phyloP scores from a whole-genome alignment of 2,329 filamentous ascomycete species.

The Pseudocercospora eumusae region DNA sequence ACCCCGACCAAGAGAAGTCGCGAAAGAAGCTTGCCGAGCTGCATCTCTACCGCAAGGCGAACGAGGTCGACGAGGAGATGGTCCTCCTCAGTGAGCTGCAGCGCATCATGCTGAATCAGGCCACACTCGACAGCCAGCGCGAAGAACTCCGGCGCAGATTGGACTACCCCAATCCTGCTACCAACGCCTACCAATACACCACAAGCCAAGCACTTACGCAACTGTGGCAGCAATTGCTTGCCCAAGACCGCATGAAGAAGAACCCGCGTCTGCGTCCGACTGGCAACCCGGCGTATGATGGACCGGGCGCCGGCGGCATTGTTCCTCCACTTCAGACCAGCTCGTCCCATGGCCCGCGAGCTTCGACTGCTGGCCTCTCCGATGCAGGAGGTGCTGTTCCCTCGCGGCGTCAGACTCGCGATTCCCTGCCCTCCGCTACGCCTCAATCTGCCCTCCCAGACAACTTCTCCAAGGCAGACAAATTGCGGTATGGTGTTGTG shows the following conservation, averaged over 20 bases:
- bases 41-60: slow-evolving; percentile 74
- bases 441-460: slow-evolving; percentile 42
- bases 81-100: slow-evolving; percentile 86
- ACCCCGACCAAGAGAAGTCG: slow-evolving; percentile 72
- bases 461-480: slow-evolving; percentile 72
- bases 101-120: slow-evolving; percentile 83
- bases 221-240: slow-evolving; percentile 78
- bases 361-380: slow-evolving; percentile 45
- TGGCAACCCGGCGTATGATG: slow-evolving; percentile 31
- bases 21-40: slow-evolving; percentile 84
- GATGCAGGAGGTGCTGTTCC: slow-evolving; percentile 29
- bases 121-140: slow-evolving; percentile 83
- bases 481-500: slow-evolving; percentile 78
- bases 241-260: slow-evolving; percentile 86
- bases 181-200: slow-evolving; percentile 66
- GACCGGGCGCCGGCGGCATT: slow-evolving; percentile 14
- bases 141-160: slow-evolving; percentile 75
- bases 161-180: slow-evolving; percentile 69
- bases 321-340: slow-evolving; percentile 26
- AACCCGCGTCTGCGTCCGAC: slow-evolving; percentile 55
- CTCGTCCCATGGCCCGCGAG: slow-evolving; percentile 40
- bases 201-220: slow-evolving; percentile 77
- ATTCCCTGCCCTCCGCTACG: slow-evolving; percentile 44
- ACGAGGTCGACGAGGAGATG: slow-evolving; percentile 91
- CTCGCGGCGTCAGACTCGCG: slow-evolving; percentile 38